Base-by-base conservation (phyloP, 345 rosid species). In the Euphorbia lathyris region DNA sequence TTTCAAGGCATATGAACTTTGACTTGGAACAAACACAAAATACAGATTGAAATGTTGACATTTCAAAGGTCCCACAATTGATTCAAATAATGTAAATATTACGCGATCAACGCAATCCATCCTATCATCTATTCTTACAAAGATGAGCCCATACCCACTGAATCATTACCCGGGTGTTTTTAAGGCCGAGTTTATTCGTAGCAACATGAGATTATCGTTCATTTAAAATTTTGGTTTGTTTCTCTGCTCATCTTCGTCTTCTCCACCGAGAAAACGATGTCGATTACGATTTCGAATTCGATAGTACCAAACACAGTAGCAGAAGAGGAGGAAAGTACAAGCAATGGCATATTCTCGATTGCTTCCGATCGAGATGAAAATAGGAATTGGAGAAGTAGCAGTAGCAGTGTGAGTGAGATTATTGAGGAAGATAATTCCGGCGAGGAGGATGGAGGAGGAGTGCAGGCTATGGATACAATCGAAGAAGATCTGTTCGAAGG, bases 401-500 rank as follows among this genome's bases (percentile, higher is more conserved):
- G 26, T 0, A 29, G 57, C 13, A 56, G 72, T 26, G 50, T 12
- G 17, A 32, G 77, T 3, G 83, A 80, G 68, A 81, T 3, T 34
- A 7, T 76, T 36, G 81, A 82, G 58, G 86, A 81, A 50, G 66
- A 68, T 70, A 70, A 40, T 65, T 57, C 42, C 52, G 32, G 12
- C 30, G 60, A 48, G n/a, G 52, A 67, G 16, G 72, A 52, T 11
- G n/a, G 57, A 22, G 40, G 43, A 40, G 43, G 43, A 40, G 43
- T 40, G 43, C 10, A 1, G 29, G 14, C 63, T 0, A 45, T 71
- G 68, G 74, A 65, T 17, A 0, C 67, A 38, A 68, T 71, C 63
- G 50, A 29, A 38, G 90, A 86, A 68, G 88, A 81, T 23, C 22
- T 14, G 0, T 23, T 52, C 7, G 74, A 70, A 20, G 77, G 40